Conservation (phyloP, 2,329 filamentous ascomycete species). For the Trematosphaeria pertusa region DNA sequence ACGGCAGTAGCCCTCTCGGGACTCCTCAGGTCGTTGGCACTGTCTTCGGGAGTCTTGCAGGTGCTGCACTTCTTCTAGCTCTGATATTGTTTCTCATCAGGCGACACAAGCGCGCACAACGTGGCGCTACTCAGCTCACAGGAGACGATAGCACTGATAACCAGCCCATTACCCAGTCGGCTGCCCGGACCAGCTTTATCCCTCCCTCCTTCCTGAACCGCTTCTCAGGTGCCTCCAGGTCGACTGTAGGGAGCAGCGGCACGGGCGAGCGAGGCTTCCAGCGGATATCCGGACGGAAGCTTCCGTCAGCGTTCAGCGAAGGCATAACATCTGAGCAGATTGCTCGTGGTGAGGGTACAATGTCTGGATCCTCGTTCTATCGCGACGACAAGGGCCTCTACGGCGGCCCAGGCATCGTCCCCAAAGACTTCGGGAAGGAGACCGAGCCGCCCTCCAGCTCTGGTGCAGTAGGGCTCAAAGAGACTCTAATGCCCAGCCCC, state of each 20-base stretch:
- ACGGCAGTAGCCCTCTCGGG: slow-evolving; percentile 41
- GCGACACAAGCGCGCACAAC: slow-evolving; percentile 55
- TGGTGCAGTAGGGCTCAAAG: slow-evolving; percentile 30
- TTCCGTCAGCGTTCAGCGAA: slow-evolving; percentile 57
- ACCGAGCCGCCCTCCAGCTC: slow-evolving; percentile 28
- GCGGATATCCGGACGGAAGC: slow-evolving; percentile 56
- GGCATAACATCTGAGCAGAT: slow-evolving; percentile 54
- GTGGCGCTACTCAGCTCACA: slow-evolving; percentile 39
- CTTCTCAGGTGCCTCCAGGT: slow-evolving; percentile 48
- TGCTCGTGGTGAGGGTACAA: slow-evolving; percentile 32
- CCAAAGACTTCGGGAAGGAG: slow-evolving; percentile 29
- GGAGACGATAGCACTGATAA: slow-evolving; percentile 33
- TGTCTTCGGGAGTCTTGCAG: slow-evolving; percentile 68
- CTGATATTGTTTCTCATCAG: slow-evolving; percentile 61
- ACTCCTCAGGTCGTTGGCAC: slow-evolving; percentile 66
- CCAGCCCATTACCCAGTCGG: slow-evolving; percentile 46
- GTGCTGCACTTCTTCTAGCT: slow-evolving; percentile 59
- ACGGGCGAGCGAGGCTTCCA: slow-evolving; percentile 55
- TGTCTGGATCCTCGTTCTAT: slow-evolving; percentile 53
- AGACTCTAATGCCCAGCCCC: slow-evolving; percentile 60
- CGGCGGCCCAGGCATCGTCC: slow-evolving; percentile 42
- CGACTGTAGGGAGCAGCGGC: slow-evolving; percentile 44
- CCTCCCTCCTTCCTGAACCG: slow-evolving; percentile 48
- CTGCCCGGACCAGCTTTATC: slow-evolving; percentile 47
- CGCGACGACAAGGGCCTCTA: slow-evolving; percentile 54